These are phyloP conservation scores for Nakaseomyces sp. DNA, from an alignment of 1,139 yeast species.

Conservation along the genomic window DNA sequence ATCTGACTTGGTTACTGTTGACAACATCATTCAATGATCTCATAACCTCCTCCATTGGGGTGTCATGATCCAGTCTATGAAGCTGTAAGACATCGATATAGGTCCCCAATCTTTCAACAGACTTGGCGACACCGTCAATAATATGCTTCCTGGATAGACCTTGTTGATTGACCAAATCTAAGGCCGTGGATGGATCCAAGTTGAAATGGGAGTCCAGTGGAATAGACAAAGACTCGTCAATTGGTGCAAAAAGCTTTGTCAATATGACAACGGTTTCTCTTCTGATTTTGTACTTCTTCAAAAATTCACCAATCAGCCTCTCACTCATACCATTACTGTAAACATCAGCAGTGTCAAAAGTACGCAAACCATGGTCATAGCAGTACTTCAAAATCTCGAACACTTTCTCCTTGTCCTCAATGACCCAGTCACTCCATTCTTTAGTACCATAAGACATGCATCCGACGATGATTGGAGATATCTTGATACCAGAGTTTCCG, in stretches of 20 bases:
- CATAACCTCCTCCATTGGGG: constrained; percentile 42
- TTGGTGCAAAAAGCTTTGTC: constrained; percentile 13
- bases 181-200: constrained; percentile 10
- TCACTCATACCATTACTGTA: constrained; percentile 36
- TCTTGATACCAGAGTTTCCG: constrained; percentile 35
- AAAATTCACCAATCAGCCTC: constrained; percentile 32
- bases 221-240: constrained; percentile 16
- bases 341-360: constrained; percentile 39
- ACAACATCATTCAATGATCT: constrained; percentile 41
- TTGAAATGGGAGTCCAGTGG: constrained; percentile 8
- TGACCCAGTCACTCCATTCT: constrained; percentile 35
- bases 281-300: constrained; percentile 32
- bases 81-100: constrained; percentile 43
- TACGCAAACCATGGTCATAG: constrained; percentile 38
- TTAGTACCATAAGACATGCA: constrained; percentile 42
- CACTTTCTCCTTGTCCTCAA: constrained; percentile 31
- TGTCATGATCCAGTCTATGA: constrained; percentile 37
- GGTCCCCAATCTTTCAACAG: constrained; percentile 41
- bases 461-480: constrained; percentile 42
- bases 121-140: constrained; percentile 36
- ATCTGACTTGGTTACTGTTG: constrained; percentile 35
- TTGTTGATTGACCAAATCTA: constrained; percentile 23
- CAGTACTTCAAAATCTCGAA: constrained; percentile 35
- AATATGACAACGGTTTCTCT: constrained; percentile 35
- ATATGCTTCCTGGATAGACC: constrained; percentile 45